Evolutionary conservation across 2,329 filamentous ascomycete genomes (phyloP).

Genomic region (Zalaria sp.): DNA sequence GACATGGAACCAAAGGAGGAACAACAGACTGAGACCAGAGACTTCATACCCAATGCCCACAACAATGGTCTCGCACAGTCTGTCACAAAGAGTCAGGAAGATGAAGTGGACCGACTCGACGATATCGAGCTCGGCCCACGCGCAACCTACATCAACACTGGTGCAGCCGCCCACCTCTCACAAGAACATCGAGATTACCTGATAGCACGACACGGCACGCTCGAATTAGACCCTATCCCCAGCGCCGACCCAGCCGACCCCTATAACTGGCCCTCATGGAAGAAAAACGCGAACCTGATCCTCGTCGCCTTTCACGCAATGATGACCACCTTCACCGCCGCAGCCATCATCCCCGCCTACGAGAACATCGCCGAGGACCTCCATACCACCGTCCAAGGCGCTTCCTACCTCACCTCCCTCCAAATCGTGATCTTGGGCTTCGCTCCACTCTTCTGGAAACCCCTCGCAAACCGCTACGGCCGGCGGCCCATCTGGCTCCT

Average conservation of each 20-base stretch:
- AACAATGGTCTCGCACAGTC: too few relatives aligned
- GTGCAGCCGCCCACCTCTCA: conserved; percentile 21
- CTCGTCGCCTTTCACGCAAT: conserved; percentile 36
- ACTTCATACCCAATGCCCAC: too few relatives aligned
- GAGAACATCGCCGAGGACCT: conserved; percentile 36
- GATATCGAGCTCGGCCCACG: conserved; percentile 6
- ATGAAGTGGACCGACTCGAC: too few relatives aligned
- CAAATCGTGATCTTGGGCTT: conserved; percentile 39
- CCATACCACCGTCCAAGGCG: conserved; percentile 30
- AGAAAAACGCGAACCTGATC: conserved; percentile 39
- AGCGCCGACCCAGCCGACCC: conserved; percentile 36
- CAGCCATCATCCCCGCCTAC: conserved; percentile 39
- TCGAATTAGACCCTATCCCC: conserved; percentile 40
- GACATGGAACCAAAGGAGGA: too few relatives aligned
- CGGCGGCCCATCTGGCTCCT: conserved; percentile 39
- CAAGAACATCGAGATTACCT: conserved; percentile 36
- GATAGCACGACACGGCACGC: conserved; percentile 36
- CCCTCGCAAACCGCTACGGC: conserved; percentile 37
- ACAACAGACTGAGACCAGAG: too few relatives aligned
- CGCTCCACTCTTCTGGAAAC: conserved; percentile 40
- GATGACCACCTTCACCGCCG: conserved; percentile 40
- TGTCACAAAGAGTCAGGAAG: too few relatives aligned
- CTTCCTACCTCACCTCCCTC: conserved; percentile 39
- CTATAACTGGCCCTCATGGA: conserved; percentile 41
- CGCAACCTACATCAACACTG: conserved; percentile 13